phyloP scores from a whole-genome alignment of 225 moss, liverwort and hornwort genomes.

The Marchantia paleacea region DNA sequence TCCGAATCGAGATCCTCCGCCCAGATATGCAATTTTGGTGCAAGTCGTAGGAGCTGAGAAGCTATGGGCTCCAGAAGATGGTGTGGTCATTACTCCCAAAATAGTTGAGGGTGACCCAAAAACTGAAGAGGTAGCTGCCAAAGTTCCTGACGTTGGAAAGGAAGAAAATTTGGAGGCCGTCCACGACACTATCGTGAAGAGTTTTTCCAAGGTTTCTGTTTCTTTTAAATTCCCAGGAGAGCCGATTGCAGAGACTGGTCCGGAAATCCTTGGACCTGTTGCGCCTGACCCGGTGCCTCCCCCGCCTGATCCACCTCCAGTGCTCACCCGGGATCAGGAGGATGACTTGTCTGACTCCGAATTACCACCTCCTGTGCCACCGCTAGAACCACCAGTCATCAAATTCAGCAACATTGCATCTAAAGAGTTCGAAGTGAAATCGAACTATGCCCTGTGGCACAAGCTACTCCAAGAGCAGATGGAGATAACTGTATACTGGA shows the following conservation, averaged over 20 bases:
- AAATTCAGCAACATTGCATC: constrained; percentile 35
- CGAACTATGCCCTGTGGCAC: constrained; percentile 64
- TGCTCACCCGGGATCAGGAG: background rate
- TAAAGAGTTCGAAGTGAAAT: constrained; percentile 50
- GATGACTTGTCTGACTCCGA: constrained; percentile 34
- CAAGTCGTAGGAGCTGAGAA: constrained; percentile 31
- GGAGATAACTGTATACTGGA: constrained; percentile 59
- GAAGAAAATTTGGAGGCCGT: background rate
- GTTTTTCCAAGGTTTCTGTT: constrained; percentile 38
- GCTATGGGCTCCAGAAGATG: constrained; percentile 32
- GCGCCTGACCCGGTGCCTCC: constrained; percentile 23
- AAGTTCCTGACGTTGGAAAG: background rate
- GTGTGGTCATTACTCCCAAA: background rate
- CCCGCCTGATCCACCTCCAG: constrained; percentile 7
- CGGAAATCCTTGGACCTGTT: constrained; percentile 29
- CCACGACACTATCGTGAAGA: background rate
- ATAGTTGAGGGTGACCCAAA: background rate
- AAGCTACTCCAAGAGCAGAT: constrained; percentile 53
- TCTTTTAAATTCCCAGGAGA: constrained; percentile 40
- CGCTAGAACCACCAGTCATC: constrained; percentile 38
- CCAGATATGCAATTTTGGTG: constrained; percentile 37
- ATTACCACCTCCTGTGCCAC: background rate
- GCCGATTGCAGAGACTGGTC: constrained; percentile 17
- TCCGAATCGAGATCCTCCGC: background rate
- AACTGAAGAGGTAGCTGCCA: background rate